Conservation (phyloP, 2,329 filamentous ascomycete genomes). For the Stachybotrys echinatus region DNA sequence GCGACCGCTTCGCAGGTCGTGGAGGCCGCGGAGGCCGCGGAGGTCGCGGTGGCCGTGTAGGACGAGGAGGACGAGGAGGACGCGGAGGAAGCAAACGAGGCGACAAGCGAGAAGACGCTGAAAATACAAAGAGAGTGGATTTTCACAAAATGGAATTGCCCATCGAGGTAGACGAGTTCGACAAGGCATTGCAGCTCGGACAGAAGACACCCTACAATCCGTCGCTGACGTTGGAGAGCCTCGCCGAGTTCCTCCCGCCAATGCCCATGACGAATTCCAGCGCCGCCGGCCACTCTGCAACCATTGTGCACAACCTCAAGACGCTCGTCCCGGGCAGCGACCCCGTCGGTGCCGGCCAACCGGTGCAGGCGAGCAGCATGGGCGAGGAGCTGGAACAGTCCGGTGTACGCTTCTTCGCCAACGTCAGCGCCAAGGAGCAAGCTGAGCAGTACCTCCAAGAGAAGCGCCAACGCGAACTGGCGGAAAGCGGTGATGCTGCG, state of each 20-base stretch:
- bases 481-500: constrained; percentile 1
- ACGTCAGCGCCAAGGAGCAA: constrained; percentile 15
- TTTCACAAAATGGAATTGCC: constrained; percentile 19
- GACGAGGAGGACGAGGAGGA: constrained; percentile 9
- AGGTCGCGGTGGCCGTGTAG: constrained; percentile 13
- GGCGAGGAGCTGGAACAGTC: constrained; percentile 22
- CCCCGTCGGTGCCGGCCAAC: constrained; percentile 22
- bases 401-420: constrained; percentile 26
- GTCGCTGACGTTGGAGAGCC: constrained; percentile 23
- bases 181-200: constrained; percentile 29
- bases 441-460: constrained; percentile 7
- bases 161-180: constrained; percentile 23
- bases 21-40: constrained; percentile 7
- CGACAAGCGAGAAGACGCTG: constrained; percentile 12
- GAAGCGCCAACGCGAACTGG: constrained; percentile 8
- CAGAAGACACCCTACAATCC: constrained; percentile 23
- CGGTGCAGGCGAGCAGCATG: constrained; percentile 21
- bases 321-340: constrained; percentile 28
- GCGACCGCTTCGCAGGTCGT: neutral
- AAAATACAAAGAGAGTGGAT: too few species aligned
- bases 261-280: constrained; percentile 19
- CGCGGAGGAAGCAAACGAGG: constrained; percentile 6
- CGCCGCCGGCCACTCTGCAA: constrained; percentile 15
- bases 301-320: constrained; percentile 29
- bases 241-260: constrained; percentile 23